Conservation (phyloP, 2,329 filamentous ascomycete species). For the Metarhizium robertsii region DNA sequence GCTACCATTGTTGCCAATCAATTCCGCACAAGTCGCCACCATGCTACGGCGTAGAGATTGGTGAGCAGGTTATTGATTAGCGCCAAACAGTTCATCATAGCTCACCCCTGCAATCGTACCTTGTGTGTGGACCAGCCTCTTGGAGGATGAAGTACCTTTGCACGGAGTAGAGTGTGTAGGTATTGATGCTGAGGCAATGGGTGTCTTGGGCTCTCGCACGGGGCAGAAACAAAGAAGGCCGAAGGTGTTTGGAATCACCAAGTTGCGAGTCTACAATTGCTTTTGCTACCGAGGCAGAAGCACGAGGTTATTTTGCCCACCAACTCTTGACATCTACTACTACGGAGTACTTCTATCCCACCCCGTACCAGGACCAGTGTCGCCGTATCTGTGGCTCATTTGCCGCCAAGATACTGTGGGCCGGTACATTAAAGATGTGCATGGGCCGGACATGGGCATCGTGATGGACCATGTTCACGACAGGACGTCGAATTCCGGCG, state of each 20-base stretch:
- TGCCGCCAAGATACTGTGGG: constrained; percentile 2
- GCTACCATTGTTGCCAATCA: too few relatives aligned
- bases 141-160: neutral
- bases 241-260: neutral
- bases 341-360: too few relatives aligned
- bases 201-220: neutral
- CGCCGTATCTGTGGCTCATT: neutral
- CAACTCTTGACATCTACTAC: too few relatives aligned
- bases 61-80: neutral
- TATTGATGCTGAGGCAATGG: neutral
- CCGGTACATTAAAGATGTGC: constrained; percentile 1
- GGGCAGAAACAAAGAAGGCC: too few relatives aligned
- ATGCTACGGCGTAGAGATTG: neutral
- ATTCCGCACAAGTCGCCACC: neutral
- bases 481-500: neutral
- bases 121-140: neutral
- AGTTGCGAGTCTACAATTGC: neutral
- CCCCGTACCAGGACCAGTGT: too few relatives aligned
- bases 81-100: constrained; percentile 2
- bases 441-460: constrained; percentile 2
- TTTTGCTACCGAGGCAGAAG: too few relatives aligned
- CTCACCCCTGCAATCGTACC: neutral
- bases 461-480: constrained; percentile 1
- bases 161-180: too few relatives aligned
- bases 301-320: too few relatives aligned